A percentile compares a stretch with the other conserved stretches of the same genome.
These are phyloP conservation scores for Cladorrhinum sp. DNA, from an alignment of 2,329 filamentous ascomycete species.

Conservation along the genomic window DNA sequence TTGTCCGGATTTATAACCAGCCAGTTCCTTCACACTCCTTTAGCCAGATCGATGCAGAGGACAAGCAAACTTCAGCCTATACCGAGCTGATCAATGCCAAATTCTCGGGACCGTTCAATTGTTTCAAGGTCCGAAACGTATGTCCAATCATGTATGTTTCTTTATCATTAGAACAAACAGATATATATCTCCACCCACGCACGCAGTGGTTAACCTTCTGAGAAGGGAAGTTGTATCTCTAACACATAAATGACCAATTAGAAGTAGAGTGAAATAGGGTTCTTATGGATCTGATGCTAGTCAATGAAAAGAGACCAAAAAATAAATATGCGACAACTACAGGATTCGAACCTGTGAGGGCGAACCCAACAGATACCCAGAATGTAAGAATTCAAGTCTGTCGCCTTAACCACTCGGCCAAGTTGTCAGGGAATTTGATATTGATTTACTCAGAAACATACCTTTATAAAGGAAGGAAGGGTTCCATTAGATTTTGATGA, in stretches of 20 bases:
- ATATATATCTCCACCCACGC: too few species aligned
- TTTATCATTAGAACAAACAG: too few species aligned
- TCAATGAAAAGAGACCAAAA: not conserved
- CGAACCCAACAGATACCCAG: constrained; percentile 9
- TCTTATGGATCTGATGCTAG: not conserved
- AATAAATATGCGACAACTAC: not conserved
- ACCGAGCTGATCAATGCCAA: not conserved
- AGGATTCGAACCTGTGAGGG: constrained; percentile 10
- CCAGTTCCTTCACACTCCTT: not conserved
- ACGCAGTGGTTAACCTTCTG: too few species aligned
- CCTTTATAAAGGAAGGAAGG: too few species aligned
- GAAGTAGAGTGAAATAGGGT: not conserved
- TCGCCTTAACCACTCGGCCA: constrained; percentile 12
- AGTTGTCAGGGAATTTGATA: not conserved
- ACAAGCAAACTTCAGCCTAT: not conserved
- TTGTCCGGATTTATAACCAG: constrained; percentile 1
- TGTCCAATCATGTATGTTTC: not conserved
- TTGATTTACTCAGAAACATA: too few species aligned
- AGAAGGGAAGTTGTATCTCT: too few species aligned
- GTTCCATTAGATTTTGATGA: too few species aligned
- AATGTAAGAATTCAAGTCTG: constrained; percentile 10
- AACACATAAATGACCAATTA: not conserved
- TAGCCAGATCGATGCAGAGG: constrained; percentile 3
- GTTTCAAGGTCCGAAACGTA: not conserved
- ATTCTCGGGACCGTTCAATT: constrained; percentile 2